phyloP scores from a whole-genome alignment of 139 green algal species.

The Closterium sp. region DNA sequence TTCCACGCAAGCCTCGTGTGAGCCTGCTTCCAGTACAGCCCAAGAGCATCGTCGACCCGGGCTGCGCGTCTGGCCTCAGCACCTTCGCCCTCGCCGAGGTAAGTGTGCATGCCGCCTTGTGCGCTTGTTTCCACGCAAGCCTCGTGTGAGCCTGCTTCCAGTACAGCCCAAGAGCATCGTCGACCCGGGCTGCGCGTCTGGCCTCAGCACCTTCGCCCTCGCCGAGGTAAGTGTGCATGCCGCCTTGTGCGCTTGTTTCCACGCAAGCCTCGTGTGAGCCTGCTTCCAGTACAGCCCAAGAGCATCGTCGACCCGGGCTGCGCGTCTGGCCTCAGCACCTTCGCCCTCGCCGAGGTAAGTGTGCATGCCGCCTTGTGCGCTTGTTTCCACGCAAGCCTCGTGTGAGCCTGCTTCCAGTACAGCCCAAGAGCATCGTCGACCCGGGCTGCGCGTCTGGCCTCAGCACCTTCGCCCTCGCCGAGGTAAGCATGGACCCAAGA shows the following conservation, averaged over 20 bases:
- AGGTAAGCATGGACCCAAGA: constrained; percentile 8
- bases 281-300: constrained; percentile 26
- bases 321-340: constrained; percentile 69
- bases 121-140: background rate
- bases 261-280: too few species aligned
- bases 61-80: constrained; percentile 76
- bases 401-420: constrained; percentile 19
- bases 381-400: too few species aligned
- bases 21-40: constrained; percentile 45
- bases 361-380: background rate
- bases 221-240: constrained; percentile 5
- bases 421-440: constrained; percentile 56
- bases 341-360: constrained; percentile 19
- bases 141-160: constrained; percentile 2
- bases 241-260: background rate
- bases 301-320: constrained; percentile 73
- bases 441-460: constrained; percentile 80
- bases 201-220: constrained; percentile 59
- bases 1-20: background rate
- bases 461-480: constrained; percentile 40
- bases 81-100: constrained; percentile 32
- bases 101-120: background rate
- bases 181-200: constrained; percentile 80
- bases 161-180: constrained; percentile 41
- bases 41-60: constrained; percentile 63